Conservation (phyloP, 108 stramenopile genomes). For the Epithemia pelagica region DNA sequence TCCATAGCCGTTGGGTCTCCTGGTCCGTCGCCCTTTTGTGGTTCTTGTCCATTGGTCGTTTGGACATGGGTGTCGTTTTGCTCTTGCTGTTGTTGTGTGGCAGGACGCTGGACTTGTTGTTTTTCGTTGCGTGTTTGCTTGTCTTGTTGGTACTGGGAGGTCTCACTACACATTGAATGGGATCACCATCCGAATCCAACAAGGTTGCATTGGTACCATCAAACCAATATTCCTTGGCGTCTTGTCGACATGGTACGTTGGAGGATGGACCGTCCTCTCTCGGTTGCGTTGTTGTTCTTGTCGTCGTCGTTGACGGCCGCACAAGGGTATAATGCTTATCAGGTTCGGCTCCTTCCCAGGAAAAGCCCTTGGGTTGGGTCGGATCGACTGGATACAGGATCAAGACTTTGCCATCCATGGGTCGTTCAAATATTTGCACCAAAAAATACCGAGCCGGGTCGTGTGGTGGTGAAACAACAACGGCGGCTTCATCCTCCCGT, state of each 20-base stretch:
- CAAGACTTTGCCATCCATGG: neutral
- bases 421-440: neutral
- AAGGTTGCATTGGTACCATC: neutral
- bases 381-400: neutral
- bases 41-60: no score
- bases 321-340: neutral
- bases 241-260: neutral
- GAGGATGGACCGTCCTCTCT: neutral
- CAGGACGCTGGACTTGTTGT: no score
- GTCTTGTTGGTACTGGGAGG: neutral
- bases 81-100: no score
- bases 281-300: no score
- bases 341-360: neutral
- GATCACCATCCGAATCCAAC: neutral
- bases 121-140: no score
- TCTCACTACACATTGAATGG: neutral
- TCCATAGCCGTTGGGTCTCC: no score
- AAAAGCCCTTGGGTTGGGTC: neutral
- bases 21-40: no score
- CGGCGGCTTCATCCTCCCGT: neutral
- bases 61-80: no score
- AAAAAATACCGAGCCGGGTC: neutral
- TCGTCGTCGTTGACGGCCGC: no score
- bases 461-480: neutral
- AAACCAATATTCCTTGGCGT: neutral